phyloP scores from a whole-genome alignment of 2,329 filamentous ascomycete species.

The Diaporthe vexans region DNA sequence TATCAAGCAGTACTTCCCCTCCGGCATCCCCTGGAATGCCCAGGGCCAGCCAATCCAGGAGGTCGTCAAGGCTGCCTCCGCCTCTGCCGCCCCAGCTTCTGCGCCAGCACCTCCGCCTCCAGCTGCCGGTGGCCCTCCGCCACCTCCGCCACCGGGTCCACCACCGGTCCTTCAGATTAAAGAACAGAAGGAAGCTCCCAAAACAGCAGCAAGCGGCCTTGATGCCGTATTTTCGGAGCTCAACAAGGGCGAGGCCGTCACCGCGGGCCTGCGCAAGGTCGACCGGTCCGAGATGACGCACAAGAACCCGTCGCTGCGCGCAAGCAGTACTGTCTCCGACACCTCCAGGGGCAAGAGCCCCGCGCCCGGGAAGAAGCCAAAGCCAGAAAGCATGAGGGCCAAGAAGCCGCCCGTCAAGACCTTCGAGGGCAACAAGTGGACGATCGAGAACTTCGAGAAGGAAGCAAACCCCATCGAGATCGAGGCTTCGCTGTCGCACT shows the following conservation, averaged over 20 bases:
- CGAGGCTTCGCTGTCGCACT: slow-evolving; percentile 85
- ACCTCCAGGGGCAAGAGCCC: slow-evolving; percentile 82
- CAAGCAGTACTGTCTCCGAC: slow-evolving; percentile 77
- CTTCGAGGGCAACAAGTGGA: slow-evolving; percentile 93
- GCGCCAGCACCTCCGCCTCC: slow-evolving; percentile 63
- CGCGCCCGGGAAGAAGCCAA: slow-evolving; percentile 88
- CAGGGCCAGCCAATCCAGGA: slow-evolving; percentile 81
- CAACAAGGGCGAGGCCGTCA: slow-evolving; percentile 91
- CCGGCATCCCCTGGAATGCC: slow-evolving; percentile 89
- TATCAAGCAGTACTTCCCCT: slow-evolving; percentile 84
- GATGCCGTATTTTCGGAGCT: slow-evolving; percentile 92
- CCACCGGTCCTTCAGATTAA: slow-evolving; percentile 75
- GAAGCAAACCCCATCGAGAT: slow-evolving; percentile 81
- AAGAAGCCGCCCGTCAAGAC: slow-evolving; percentile 87
- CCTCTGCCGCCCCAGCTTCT: slow-evolving; percentile 69
- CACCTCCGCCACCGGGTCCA: slow-evolving; percentile 79
- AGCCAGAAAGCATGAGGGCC: slow-evolving; percentile 85
- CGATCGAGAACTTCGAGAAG: slow-evolving; percentile 93
- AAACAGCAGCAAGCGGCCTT: slow-evolving; percentile 71
- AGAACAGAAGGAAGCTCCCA: slow-evolving; percentile 59
- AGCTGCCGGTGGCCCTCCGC: slow-evolving; percentile 60
- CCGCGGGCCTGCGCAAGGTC: slow-evolving; percentile 90
- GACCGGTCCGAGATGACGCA: slow-evolving; percentile 98
- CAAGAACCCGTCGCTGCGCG: slow-evolving; percentile 92
- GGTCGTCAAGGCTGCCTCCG: slow-evolving; percentile 65